Base-by-base conservation (phyloP, 2,329 filamentous ascomycete genomes). In the Botrytis cinerea region DNA sequence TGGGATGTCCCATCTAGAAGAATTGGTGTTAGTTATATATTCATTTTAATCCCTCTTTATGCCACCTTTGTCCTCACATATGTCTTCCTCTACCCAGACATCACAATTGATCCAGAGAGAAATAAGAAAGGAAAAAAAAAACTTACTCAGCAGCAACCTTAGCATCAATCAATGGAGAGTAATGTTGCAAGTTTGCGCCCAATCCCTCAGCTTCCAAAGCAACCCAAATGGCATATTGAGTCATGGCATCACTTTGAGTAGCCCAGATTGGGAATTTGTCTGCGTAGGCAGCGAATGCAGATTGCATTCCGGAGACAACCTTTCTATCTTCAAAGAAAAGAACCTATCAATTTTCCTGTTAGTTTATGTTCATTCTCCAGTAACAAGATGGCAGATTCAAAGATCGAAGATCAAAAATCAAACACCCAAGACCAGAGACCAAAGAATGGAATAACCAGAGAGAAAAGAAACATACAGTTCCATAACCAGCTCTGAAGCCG, bases 131-230 rank as follows among this genome's bases (percentile, higher is more conserved):
- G 40, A 12, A 35, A n/a, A 48, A 12, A 35, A n/a, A 28, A 20
- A 70, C 68, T 62, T 22, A 71, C 71, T 57, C 20, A 32, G 40
- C 32, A 62, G 87, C 84, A 71, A 94, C 91, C 84, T 90, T 89
- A 77, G 87, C 86, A 84, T 97, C 92, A 78, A 97, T 89, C 74
- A 97, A 83, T 32, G 94, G 94, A 88, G 94, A 96, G 87, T 97
- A 97, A 86, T 97, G 94, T 87, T 97, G 94, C 71, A 97, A 87
- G 87, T 95, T 97, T 81, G 91, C 92, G 77, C 94, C 94, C 73
- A 97, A 88, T 45, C 94, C 94, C 82, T 96, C 93, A 75, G 91
- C 87, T 84, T 95, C 92, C 73, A 97, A 89, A 6, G 91, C 92
- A 28, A 91, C 91, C 94, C 94, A 97, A 78, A 94, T 82, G 77